These are phyloP conservation scores for Cystobasidium sp. DNA, from an alignment of 1,284 basidiomycete species.

Conservation along the genomic window DNA sequence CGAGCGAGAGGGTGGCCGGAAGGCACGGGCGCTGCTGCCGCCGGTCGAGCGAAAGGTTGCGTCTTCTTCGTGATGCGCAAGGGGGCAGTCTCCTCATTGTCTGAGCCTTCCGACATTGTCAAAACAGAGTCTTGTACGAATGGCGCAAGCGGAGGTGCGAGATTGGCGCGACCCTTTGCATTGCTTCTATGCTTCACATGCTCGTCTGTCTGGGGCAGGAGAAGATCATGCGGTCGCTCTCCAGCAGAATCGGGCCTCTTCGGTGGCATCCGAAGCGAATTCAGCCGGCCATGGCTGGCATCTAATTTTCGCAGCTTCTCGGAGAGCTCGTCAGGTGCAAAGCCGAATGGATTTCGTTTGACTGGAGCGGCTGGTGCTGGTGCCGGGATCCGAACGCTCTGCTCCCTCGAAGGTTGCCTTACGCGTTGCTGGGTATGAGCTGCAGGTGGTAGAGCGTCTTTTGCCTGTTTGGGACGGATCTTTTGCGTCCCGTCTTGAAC, in stretches of 20 bases:
- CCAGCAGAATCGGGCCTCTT: slow-evolving; percentile 36
- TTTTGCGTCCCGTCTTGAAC: not conserved
- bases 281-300: not conserved
- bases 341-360: slow-evolving; percentile 37
- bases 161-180: slow-evolving; percentile 5
- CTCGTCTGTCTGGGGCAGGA: slow-evolving; percentile 45
- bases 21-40: not conserved
- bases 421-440: not conserved
- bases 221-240: slow-evolving; percentile 37
- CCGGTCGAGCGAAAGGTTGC: not conserved
- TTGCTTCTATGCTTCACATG: slow-evolving; percentile 25
- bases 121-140: slow-evolving; percentile 44
- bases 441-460: not conserved
- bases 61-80: slow-evolving; percentile 14
- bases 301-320: slow-evolving; percentile 16
- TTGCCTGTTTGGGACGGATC: not conserved
- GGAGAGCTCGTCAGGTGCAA: slow-evolving; percentile 34
- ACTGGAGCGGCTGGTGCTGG: not conserved
- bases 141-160: slow-evolving; percentile 35
- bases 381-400: not conserved
- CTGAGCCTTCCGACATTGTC: slow-evolving; percentile 42
- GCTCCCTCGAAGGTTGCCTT: not conserved
- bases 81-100: slow-evolving; percentile 26
- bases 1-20: not conserved
- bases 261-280: slow-evolving; percentile 11